A percentile compares a stretch with the other conserved stretches of the same genome.
Conservation (phyloP, 2,329 filamentous ascomycete genomes). For the Fusarium secorum region DNA sequence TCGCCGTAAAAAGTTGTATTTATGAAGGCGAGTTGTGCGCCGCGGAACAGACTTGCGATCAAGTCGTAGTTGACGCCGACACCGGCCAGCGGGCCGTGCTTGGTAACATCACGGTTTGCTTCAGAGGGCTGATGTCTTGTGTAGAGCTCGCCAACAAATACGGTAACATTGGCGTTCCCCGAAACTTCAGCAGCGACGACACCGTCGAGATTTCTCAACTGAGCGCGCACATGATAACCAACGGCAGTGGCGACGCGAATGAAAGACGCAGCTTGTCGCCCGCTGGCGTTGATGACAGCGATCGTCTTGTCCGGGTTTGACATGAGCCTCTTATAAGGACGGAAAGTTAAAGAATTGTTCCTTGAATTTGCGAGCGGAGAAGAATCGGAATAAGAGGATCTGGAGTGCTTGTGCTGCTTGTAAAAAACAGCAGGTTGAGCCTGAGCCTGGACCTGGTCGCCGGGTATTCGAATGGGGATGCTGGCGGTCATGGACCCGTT, state of each 20-base stretch:
- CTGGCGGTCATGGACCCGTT: conserved; percentile 49
- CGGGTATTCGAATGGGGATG: conserved; percentile 50
- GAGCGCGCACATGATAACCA: conserved; percentile 91
- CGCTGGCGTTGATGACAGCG: conserved; percentile 94
- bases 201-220: conserved; percentile 86
- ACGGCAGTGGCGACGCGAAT: conserved; percentile 93
- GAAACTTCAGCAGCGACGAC: conserved; percentile 88
- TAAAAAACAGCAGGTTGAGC: conserved; percentile 42
- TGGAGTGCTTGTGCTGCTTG: conserved; percentile 66
- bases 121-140: conserved; percentile 60
- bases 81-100: conserved; percentile 68
- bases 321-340: conserved; percentile 66
- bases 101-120: conserved; percentile 69
- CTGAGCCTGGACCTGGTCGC: conserved; percentile 43
- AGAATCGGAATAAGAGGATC: conserved; percentile 68
- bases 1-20: conserved; percentile 98
- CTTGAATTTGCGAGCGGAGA: conserved; percentile 62
- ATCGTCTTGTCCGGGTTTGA: conserved; percentile 77
- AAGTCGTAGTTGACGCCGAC: conserved; percentile 75
- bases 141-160: conserved; percentile 71
- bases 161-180: conserved; percentile 76
- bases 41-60: conserved; percentile 80
- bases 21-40: conserved; percentile 90
- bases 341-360: conserved; percentile 69
- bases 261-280: conserved; percentile 93